Base-by-base conservation (phyloP, 2,329 filamentous ascomycete genomes). In the Pyrenochaeta sp. region DNA sequence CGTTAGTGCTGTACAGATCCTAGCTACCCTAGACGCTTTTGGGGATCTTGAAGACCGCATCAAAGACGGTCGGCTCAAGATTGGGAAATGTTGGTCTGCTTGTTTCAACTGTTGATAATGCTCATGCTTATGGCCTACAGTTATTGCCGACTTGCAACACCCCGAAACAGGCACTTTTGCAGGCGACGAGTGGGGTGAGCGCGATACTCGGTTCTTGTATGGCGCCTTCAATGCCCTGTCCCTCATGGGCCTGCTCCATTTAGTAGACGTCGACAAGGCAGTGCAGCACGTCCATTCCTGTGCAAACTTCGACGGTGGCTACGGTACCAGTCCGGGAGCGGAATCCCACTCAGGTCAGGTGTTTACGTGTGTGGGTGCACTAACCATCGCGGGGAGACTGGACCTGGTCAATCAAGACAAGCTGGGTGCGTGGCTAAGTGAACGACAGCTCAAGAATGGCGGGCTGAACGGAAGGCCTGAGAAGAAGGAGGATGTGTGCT, bases 311-410 rank as follows among this genome's bases (percentile, higher is more conserved):
- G 94, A 99, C 69, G 94, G 94, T 26, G 94, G 90, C 13, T 99
- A 95, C 71, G 94, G 94, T 11, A 87, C 92, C 28, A 84, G 83
- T 28, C 94, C 94, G 1, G 92, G 92, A 7, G 91, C 91, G 13
- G 94, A 99, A 73, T 95, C 92, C 18, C 94, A 99, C 71, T 86
- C 93, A 0, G 94, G 92, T 10, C 94, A 99, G 73, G 90, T 97
- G 31, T 96, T 96, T 69, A 96, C 93, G 6, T 99, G 94, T 68
- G 80, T 97, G 14, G 92, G 86, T 9, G 90, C 93, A 14, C 78
- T 99, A 44, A 82, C 88, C 29, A 96, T 99, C 57, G 90, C 88
- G 27, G 85, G 84, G 15, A 83, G 89, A 32, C 80, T 96, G 32
- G 90, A 96, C 61, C 75, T 93, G 11, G 86, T 96, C 31, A 85